Evolutionary conservation across 768 basidiomycete genomes (phyloP), one percentile per base, ranked within the genome.

Genomic region (Tubosaeta sp.): DNA sequence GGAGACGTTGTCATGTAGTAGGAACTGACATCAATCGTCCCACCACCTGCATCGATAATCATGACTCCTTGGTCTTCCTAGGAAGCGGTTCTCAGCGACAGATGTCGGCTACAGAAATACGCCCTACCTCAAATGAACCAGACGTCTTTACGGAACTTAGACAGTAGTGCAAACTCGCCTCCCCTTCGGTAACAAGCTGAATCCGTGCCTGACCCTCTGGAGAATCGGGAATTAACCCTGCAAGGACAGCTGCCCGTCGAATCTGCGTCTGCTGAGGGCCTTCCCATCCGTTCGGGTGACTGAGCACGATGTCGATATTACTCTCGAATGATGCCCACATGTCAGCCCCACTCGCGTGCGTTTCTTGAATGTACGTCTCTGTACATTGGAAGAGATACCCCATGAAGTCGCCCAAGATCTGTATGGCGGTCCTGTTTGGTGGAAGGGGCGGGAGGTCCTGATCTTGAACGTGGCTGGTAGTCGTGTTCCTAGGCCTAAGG

Each of bases 41-140:
- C 83, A 39, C 81, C 81, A 7, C 83, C 83, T 4, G 82, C 80
- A 52, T 85, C 81, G n/a, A 84, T 76, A 32, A 84, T 70, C 52
- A 80, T 66, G 4, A 82, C 67, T 1, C 77, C 78, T 42, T 78
- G 62, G 12, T 75, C 75, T 13, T 63, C 67, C 78, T 81, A 54
- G 38, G 27, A 22, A 27, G 13, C 14, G 26, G 6, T 5, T 8
- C 27, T 60, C 31, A 59, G 52, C 25, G 0, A 48, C 16, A 26
- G 5, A 6, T 13, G 25, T 42, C 16, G 19, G 39, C 39, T 14
- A 19, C 35, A 4, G 29, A 25, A 16, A 35, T 4, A 26, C 6
- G 52, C 17, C 1, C 33, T 33, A 64, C 71, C 59, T 60, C 56
- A 46, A 74, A 61, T 17, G 59, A 59, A 43, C 62, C 60, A 26